Conservation (phyloP, 371 early-diverging fungal genomes). For the Mortierella sp. region DNA sequence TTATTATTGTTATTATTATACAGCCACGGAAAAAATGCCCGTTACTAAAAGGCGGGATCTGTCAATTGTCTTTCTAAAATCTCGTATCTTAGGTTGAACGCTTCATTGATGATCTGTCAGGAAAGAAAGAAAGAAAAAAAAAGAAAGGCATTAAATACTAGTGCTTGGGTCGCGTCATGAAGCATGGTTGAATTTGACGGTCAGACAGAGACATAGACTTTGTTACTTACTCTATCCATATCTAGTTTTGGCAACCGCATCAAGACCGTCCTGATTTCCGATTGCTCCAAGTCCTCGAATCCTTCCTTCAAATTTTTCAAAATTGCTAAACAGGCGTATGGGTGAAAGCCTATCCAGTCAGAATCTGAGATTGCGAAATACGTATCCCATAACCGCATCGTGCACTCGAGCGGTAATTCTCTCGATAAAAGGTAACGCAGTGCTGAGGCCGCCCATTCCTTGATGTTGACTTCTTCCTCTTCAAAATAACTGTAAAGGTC, state of each 20-base stretch:
- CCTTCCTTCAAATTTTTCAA: conserved; percentile 72
- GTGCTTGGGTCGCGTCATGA: background rate
- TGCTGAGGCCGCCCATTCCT: conserved; percentile 91
- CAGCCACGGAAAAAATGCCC: background rate
- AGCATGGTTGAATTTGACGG: no score
- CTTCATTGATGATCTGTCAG: conserved; percentile 67
- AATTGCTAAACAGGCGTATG: conserved; percentile 45
- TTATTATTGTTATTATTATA: background rate
- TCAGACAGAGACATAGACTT: background rate
- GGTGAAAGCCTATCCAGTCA: conserved; percentile 21
- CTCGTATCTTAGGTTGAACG: conserved; percentile 70
- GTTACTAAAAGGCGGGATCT: conserved; percentile 19
- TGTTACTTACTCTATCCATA: conserved; percentile 67
- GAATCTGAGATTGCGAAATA: conserved; percentile 61
- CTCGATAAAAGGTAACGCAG: conserved; percentile 81
- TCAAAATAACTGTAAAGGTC: conserved; percentile 70
- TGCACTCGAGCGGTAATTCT: conserved; percentile 81
- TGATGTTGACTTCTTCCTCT: conserved; percentile 91
- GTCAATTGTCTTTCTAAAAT: conserved; percentile 62
- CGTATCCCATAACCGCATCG: conserved; percentile 82
- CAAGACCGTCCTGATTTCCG: conserved; percentile 86
- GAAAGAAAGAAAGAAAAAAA: background rate
- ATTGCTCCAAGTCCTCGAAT: conserved; percentile 91
- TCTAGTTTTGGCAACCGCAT: conserved; percentile 80
- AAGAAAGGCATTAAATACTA: background rate